Evolutionary conservation across 23 red algal genomes (phyloP), one percentile per base, ranked within the genome.

Genomic region (Cyanidiococcus yangmingshanensis): DNA sequence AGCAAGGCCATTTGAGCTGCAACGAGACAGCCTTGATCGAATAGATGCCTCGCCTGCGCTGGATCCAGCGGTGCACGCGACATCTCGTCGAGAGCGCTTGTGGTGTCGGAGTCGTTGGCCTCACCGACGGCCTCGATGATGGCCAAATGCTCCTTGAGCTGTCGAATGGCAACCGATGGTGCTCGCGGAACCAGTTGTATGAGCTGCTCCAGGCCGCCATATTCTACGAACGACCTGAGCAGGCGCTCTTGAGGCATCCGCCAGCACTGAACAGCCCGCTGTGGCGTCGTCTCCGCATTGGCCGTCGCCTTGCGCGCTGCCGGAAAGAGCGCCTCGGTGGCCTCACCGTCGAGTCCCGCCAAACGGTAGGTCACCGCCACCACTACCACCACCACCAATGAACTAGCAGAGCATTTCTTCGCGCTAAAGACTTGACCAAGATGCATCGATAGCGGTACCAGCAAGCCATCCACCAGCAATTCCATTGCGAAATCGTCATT

Each of bases 401-500:
- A 76, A 1, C 58, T 79, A 38, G 7, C 27, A 40, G 17, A 39
- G 80, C 40, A 67, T 51, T 85, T 85, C 78, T 0, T 85, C 67
- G 58, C 79, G 80, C 39, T 84, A 77, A 82, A 88, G 15, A 89
- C 90, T 0, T 33, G 75, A 76, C 76, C 77, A 39, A 95, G 74
- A 45, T 75, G 85, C 1, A 95, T 57, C 7, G 87, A 84, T 36
- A 95, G 83, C 57, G 84, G 87, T 40, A 95, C 59, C 1, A 95
- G 50, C 37, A 83, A 84, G 16, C 90, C 85, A 2, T 80, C 90
- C n/a, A 95, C 75, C 74, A 95, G 75, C 36, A 95, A 77, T 68
- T 88, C 84, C 79, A 95, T 76, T 26, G 76, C 90, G 82, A 95
- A 95, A 63, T 95, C 90, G 80, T 95, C 90, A 37, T 87, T 82